Evolutionary conservation across 75 land plant genomes (phyloP), one percentile per base, ranked within the genome.

Genomic region (Azolla pinnata): DNA sequence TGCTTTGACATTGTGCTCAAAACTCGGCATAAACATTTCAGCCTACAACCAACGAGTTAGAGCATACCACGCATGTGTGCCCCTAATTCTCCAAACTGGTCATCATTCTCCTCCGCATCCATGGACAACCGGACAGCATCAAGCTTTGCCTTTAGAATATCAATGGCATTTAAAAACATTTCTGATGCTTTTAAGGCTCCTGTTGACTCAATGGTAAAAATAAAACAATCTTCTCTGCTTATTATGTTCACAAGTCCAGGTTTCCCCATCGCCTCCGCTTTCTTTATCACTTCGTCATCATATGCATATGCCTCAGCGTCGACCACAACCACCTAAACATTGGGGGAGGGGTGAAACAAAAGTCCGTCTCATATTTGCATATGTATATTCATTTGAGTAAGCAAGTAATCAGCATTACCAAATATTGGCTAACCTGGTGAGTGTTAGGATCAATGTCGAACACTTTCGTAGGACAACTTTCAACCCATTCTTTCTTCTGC

Each of bases 191-290:
- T 85, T 56, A 92, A 53, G 24, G 98, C 98, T 55, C 98, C 98
- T 10, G 98, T 92, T 0, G 98, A 81, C 47, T 92, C 98, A 23
- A 92, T 87, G 2, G 98, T 85, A 74, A 92, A 92, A 28, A 92
- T 88, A 64, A 92, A 92, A 32, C 96, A 85, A 50, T 92, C 98
- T 56, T 92, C 98, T 55, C 72, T 92, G 5, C 81, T 81, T 67
- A 74, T 59, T 20, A 92, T 88, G 45, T 86, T 90, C 12, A 92
- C 77, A 29, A 92, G 78, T 8, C 96, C 98, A 21, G 96, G 85
- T 56, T 92, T 88, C n/a, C 96, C 96, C 98, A 92, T 88, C 10
- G 90, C 87, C 56, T 92, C 96, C 9, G 96, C 98, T 70, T 92
- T 88, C 83, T 88, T 92, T 27, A 92, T 56, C 46, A 92, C 84